These are phyloP conservation scores for Keithomyces neogunnii DNA, from an alignment of 2,329 filamentous ascomycete genomes.

Conservation along the genomic window DNA sequence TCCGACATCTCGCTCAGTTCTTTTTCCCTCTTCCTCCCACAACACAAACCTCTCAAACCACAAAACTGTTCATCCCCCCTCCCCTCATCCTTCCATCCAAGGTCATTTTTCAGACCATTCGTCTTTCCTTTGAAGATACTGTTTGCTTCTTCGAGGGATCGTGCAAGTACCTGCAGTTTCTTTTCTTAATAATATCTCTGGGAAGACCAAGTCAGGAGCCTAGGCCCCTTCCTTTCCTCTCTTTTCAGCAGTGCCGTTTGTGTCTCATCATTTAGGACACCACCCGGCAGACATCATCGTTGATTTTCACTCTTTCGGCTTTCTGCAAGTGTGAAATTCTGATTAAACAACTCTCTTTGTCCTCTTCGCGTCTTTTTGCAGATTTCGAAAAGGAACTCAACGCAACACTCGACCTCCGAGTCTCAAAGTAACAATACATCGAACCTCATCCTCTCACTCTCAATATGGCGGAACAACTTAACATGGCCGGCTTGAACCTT, in stretches of 20 bases:
- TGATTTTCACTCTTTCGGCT: conserved; percentile 16
- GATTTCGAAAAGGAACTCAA: not conserved
- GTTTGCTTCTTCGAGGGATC: conserved; percentile 32
- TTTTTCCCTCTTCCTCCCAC: conserved; percentile 23
- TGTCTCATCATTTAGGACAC: conserved; percentile 17
- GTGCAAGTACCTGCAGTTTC: conserved; percentile 23
- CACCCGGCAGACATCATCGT: conserved; percentile 16
- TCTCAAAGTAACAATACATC: not conserved
- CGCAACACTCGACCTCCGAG: not conserved
- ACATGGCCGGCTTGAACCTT: conserved; percentile 69
- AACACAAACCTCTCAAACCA: conserved; percentile 21
- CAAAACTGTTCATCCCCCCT: conserved; percentile 21
- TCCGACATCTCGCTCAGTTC: conserved; percentile 12
- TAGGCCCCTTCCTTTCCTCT: conserved; percentile 25
- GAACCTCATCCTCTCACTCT: conserved; percentile 9
- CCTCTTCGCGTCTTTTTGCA: not conserved
- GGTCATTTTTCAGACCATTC: conserved; percentile 21
- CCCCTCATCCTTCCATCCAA: conserved; percentile 20
- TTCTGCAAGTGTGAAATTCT: conserved; percentile 21
- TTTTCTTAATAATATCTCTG: conserved; percentile 23
- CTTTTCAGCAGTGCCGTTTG: conserved; percentile 8
- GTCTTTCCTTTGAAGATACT: conserved; percentile 38
- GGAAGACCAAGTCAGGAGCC: conserved; percentile 23
- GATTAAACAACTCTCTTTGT: conserved; percentile 10
- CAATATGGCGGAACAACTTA: conserved; percentile 76